These are phyloP conservation scores for Smallanthus sonchifolius DNA, from an alignment of 129 eudicot species.

Conservation along the genomic window DNA sequence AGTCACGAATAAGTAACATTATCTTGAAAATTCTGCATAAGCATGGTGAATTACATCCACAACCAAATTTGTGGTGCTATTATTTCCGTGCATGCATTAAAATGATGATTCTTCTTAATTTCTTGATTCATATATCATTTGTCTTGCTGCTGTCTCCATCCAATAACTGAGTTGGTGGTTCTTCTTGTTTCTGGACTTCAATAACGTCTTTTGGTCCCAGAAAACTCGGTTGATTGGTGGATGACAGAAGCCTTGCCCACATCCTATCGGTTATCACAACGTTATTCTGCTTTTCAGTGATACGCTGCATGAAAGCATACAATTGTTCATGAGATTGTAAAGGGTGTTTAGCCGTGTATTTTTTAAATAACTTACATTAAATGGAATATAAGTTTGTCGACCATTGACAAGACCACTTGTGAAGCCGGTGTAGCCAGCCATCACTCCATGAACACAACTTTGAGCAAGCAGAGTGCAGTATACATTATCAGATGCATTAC, in stretches of 20 bases:
- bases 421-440: constrained; percentile 88
- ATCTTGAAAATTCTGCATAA: constrained; percentile 10
- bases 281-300: constrained; percentile 53
- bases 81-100: constrained; percentile 25
- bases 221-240: constrained; percentile 72
- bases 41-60: constrained; percentile 11
- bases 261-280: constrained; percentile 78
- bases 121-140: constrained; percentile 21
- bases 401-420: constrained; percentile 79
- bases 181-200: constrained; percentile 29
- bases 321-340: background rate
- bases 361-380: constrained; percentile 53
- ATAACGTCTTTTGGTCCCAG: constrained; percentile 41
- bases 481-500: constrained; percentile 91
- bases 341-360: background rate
- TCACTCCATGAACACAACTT: constrained; percentile 96
- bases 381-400: constrained; percentile 79
- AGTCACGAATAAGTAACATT: background rate
- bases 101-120: background rate
- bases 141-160: constrained; percentile 39
- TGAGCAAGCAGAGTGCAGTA: constrained; percentile 95
- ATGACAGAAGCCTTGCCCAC: constrained; percentile 80
- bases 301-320: constrained; percentile 45
- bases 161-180: constrained; percentile 33
- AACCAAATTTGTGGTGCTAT: constrained; percentile 12